Conservation (phyloP, 176 grass and related monocot genomes). For the Lolium rigidum region DNA sequence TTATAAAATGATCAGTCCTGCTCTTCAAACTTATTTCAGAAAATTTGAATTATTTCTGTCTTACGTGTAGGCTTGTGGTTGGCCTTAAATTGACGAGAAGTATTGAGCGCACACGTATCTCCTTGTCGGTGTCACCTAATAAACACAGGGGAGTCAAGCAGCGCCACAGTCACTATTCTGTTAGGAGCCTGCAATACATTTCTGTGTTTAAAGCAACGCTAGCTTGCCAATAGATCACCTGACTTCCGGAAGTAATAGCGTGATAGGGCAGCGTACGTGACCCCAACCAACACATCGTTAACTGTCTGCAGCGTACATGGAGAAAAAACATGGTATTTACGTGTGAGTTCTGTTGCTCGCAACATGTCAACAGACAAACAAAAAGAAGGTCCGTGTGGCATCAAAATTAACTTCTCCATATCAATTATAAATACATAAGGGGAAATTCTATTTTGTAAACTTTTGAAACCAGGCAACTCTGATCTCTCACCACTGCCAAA, state of each 20-base stretch:
- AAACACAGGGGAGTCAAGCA: background rate
- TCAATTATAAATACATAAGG: background rate
- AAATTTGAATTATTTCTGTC: background rate
- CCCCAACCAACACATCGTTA: slow-evolving; percentile 84
- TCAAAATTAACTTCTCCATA: background rate
- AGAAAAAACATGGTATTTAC: background rate
- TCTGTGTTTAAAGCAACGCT: background rate
- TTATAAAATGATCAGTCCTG: too few relatives aligned
- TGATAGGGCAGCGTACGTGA: slow-evolving; percentile 75
- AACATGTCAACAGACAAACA: background rate
- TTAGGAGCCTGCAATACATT: background rate
- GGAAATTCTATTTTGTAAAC: background rate
- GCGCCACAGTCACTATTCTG: background rate
- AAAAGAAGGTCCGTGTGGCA: background rate
- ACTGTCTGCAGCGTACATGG: slow-evolving; percentile 57
- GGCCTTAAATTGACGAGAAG: slow-evolving; percentile 81
- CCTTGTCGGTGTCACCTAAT: slow-evolving; percentile 56
- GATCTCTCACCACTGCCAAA: background rate
- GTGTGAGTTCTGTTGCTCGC: background rate
- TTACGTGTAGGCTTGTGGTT: slow-evolving; percentile 69
- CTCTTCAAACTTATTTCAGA: background rate
- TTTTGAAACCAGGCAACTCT: background rate
- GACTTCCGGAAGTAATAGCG: slow-evolving; percentile 74
- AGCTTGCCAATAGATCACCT: slow-evolving; percentile 42
- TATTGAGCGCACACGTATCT: slow-evolving; percentile 68